Evolutionary conservation across 192 early-diverging fungal species (phyloP).

Genomic region (Gamsiella multidivaricata): DNA sequence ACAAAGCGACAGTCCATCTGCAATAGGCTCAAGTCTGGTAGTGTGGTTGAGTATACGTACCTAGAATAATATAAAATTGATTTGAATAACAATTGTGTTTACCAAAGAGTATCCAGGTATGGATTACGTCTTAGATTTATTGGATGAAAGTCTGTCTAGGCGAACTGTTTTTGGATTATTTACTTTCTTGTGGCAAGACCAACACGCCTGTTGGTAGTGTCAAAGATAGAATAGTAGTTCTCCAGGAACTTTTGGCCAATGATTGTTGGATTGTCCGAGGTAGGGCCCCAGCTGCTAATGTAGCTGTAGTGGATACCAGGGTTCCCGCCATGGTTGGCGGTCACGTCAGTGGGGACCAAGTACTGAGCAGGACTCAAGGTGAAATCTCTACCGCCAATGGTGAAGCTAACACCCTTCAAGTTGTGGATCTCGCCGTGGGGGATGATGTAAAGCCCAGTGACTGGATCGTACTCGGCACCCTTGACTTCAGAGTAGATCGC

Average conservation of each 20-base stretch:
- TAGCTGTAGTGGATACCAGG: slow-evolving; percentile 17
- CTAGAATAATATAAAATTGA: too few relatives aligned
- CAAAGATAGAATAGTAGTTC: slow-evolving; percentile 63
- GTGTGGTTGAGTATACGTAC: too few relatives aligned
- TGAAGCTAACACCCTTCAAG: slow-evolving; percentile 31
- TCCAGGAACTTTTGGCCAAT: slow-evolving; percentile 66
- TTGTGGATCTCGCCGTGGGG: slow-evolving; percentile 23
- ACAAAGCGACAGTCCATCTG: too few relatives aligned
- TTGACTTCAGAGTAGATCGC: slow-evolving; percentile 19
- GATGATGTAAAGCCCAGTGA: slow-evolving; percentile 29
- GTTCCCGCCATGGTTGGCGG: not conserved
- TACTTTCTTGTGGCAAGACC: slow-evolving; percentile 48
- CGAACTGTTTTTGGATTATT: too few relatives aligned
- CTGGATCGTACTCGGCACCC: slow-evolving; percentile 17
- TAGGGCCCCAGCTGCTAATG: slow-evolving; percentile 6
- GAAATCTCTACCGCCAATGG: slow-evolving; percentile 25
- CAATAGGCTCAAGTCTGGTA: too few relatives aligned
- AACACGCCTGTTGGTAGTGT: slow-evolving; percentile 56
- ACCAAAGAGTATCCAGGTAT: too few relatives aligned
- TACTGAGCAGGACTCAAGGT: slow-evolving; percentile 27
- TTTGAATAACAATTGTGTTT: too few relatives aligned
- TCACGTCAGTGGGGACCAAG: slow-evolving; percentile 17
- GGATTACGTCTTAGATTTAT: too few relatives aligned
- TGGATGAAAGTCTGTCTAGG: too few relatives aligned
- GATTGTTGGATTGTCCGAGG: slow-evolving; percentile 34